Evolutionary conservation across 139 green algal genomes (phyloP).

Genomic region (Trebouxia sp.): DNA sequence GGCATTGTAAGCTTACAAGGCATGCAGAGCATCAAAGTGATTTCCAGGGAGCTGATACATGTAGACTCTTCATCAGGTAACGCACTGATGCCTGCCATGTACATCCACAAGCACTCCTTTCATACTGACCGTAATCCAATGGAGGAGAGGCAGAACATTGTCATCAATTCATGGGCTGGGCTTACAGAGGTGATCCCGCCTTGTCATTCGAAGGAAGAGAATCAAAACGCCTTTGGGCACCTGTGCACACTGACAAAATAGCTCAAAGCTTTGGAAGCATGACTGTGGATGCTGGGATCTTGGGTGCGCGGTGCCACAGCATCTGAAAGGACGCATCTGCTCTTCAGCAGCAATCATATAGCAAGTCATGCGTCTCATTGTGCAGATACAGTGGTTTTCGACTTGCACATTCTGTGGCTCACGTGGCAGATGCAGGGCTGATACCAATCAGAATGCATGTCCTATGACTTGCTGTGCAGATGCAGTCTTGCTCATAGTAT

Average conservation of each 20-base stretch:
- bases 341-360: no score
- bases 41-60: conserved; percentile 41
- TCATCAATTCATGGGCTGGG: background rate
- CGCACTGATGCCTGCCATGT: background rate
- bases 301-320: no score
- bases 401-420: background rate
- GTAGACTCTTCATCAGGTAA: conserved; percentile 32
- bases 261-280: no score
- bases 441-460: background rate
- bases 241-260: no score
- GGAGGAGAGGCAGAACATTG: background rate
- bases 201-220: no score
- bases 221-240: no score
- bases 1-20: conserved; percentile 52
- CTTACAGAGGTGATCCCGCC: background rate
- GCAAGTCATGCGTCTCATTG: no score
- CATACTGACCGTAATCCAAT: background rate
- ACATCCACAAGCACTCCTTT: background rate
- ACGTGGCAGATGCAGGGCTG: background rate
- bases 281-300: no score
- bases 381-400: background rate
- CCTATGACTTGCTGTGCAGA: background rate
- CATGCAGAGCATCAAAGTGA: conserved; percentile 14
- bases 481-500: background rate
- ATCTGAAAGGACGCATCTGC: no score